These are phyloP conservation scores for Lentinula aciculospora DNA, from an alignment of 768 basidiomycete species.

Conservation along the genomic window DNA sequence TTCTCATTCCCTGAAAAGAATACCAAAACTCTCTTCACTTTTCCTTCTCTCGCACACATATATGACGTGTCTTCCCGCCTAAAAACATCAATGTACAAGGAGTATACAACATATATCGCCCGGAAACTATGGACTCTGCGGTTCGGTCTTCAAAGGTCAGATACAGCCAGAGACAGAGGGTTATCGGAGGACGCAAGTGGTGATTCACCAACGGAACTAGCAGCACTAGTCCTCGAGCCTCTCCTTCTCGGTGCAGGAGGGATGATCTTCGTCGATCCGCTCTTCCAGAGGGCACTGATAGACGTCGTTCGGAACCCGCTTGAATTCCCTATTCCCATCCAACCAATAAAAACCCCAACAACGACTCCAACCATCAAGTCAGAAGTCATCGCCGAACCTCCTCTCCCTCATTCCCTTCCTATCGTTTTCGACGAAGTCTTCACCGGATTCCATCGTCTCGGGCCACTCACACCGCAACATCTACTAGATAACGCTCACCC, in stretches of 20 bases:
- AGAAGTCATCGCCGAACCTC: not conserved
- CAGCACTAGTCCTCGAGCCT: constrained; percentile 85
- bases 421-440: constrained; percentile 98
- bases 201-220: constrained; percentile 32
- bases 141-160: not conserved
- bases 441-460: constrained; percentile 85
- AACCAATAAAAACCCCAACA: constrained; percentile 31
- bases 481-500: constrained; percentile 64
- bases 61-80: constrained; percentile 71
- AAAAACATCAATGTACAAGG: constrained; percentile 49
- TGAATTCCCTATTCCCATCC: constrained; percentile 27
- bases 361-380: not conserved
- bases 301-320: constrained; percentile 63
- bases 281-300: constrained; percentile 86
- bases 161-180: not conserved
- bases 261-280: constrained; percentile 95
- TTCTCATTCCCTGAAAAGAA: constrained; percentile 24
- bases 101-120: constrained; percentile 59
- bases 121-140: constrained; percentile 16
- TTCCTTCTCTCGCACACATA: constrained; percentile 43
- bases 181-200: not conserved
- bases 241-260: constrained; percentile 93
- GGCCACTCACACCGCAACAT: constrained; percentile 56
- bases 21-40: constrained; percentile 14
- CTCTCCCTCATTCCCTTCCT: constrained; percentile 39